Percentiles rank a stretch among this genome's conserved stretches.
These are phyloP conservation scores for Cryptosporidium sp. DNA, from an alignment of 169 alveolate species.

Conservation along the genomic window DNA sequence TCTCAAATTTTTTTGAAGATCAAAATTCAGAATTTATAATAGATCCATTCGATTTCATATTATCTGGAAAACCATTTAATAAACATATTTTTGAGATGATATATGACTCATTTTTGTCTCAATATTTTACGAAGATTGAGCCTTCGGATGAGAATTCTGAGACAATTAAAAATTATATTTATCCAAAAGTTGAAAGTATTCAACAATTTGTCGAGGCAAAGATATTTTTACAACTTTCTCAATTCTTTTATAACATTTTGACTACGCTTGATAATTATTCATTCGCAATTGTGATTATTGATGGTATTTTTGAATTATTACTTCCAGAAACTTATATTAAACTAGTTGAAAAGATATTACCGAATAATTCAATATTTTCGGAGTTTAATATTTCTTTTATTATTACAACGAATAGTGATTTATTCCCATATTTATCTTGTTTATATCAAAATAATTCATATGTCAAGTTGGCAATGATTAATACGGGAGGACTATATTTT, in stretches of 20 bases:
- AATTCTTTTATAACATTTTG: slow-evolving; percentile 36
- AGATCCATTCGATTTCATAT: slow-evolving; percentile 27
- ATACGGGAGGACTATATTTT: background rate
- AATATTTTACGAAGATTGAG: slow-evolving; percentile 1
- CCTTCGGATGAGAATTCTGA: background rate
- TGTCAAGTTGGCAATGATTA: background rate
- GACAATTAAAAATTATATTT: background rate
- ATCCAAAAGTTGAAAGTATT: slow-evolving; percentile 24
- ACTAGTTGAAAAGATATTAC: background rate
- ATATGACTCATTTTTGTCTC: slow-evolving; percentile 9
- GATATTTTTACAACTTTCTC: slow-evolving; percentile 49
- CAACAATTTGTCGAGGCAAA: slow-evolving; percentile 53
- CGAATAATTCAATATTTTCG: slow-evolving; percentile 12
- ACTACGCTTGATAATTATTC: background rate
- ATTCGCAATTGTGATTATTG: slow-evolving; percentile 16
- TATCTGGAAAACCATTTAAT: slow-evolving; percentile 20
- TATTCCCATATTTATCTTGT: slow-evolving; percentile 24
- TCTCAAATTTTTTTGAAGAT: slow-evolving; percentile 31
- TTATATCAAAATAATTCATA: background rate
- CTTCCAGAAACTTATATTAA: slow-evolving; percentile 17
- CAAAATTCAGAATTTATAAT: background rate
- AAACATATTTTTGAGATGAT: slow-evolving; percentile 30
- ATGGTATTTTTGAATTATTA: slow-evolving; percentile 42
- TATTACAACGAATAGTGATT: slow-evolving; percentile 13
- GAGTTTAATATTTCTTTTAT: slow-evolving; percentile 38